Conservation (phyloP, 495 filamentous ascomycete genomes). For the Xylaria palmicola region DNA sequence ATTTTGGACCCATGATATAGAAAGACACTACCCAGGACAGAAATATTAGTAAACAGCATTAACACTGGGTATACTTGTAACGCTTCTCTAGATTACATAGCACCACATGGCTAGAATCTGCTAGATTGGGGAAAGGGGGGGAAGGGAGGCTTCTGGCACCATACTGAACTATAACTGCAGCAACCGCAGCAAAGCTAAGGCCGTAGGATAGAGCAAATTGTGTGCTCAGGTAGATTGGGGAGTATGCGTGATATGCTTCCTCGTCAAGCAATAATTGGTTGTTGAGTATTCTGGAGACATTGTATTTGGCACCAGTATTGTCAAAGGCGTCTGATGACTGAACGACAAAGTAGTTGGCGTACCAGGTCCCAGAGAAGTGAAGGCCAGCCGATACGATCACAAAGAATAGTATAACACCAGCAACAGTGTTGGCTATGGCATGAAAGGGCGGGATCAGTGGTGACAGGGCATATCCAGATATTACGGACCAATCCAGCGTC, state of each 20-base stretch:
- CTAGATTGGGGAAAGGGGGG: too few relatives aligned
- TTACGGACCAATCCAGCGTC: constrained; percentile 64
- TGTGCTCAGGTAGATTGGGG: constrained; percentile 60
- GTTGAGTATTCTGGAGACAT: constrained; percentile 52
- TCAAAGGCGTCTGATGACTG: constrained; percentile 58
- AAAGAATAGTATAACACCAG: constrained; percentile 54
- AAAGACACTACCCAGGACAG: constrained; percentile 24
- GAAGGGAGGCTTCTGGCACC: background rate
- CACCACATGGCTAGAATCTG: background rate
- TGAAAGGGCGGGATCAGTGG: constrained; percentile 71
- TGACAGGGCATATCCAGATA: constrained; percentile 63
- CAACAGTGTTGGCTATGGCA: constrained; percentile 59
- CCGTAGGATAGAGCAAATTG: constrained; percentile 65
- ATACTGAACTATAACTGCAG: constrained; percentile 58
- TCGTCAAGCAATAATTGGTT: constrained; percentile 50
- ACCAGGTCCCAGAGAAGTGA: constrained; percentile 67
- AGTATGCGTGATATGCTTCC: constrained; percentile 55
- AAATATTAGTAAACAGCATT: background rate
- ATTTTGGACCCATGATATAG: constrained; percentile 65
- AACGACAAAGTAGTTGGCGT: constrained; percentile 56
- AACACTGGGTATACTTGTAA: background rate
- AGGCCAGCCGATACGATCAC: constrained; percentile 51
- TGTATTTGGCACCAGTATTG: constrained; percentile 58
- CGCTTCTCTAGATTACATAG: background rate
- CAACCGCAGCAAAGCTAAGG: constrained; percentile 66